phyloP scores from a whole-genome alignment of 768 basidiomycete genomes.

The Leccinum pellstonianum region DNA sequence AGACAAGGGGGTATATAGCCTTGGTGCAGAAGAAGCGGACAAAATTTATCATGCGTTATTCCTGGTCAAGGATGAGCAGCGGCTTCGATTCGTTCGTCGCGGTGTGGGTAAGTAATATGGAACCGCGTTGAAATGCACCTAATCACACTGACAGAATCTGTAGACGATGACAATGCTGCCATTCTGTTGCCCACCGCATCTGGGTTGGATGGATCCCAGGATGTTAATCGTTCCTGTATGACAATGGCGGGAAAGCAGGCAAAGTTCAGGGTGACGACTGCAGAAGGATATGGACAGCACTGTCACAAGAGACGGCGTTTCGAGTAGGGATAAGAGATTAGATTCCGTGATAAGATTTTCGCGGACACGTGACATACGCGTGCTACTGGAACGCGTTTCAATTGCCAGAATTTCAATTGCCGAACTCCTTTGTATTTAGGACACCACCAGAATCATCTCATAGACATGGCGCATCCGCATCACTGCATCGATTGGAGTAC shows the following conservation, averaged over 20 bases:
- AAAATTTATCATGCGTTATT: too few species aligned
- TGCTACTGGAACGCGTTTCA: constrained; percentile 3
- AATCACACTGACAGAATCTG: not conserved
- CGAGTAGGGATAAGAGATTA: not conserved
- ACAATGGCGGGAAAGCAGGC: not conserved
- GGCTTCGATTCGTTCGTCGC: not conserved
- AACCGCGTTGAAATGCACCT: not conserved
- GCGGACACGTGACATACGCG: constrained; percentile 14
- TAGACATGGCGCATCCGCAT: constrained; percentile 25
- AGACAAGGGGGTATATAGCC: too few species aligned
- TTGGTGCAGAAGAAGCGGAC: too few species aligned
- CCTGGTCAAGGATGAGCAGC: too few species aligned
- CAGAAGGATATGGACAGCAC: not conserved
- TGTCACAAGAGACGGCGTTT: not conserved
- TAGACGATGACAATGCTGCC: not conserved
- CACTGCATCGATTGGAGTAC: constrained; percentile 29
- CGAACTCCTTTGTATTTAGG: not conserved
- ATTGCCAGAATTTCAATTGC: not conserved
- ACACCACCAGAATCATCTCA: not conserved
- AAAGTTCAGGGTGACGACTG: constrained; percentile 5
- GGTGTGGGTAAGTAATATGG: not conserved
- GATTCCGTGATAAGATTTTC: not conserved
- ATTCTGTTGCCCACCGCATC: not conserved
- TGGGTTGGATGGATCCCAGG: not conserved
- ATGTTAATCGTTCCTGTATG: not conserved